Conservation (phyloP, 192 early-diverging fungal species). For the Backusella luteola region DNA sequence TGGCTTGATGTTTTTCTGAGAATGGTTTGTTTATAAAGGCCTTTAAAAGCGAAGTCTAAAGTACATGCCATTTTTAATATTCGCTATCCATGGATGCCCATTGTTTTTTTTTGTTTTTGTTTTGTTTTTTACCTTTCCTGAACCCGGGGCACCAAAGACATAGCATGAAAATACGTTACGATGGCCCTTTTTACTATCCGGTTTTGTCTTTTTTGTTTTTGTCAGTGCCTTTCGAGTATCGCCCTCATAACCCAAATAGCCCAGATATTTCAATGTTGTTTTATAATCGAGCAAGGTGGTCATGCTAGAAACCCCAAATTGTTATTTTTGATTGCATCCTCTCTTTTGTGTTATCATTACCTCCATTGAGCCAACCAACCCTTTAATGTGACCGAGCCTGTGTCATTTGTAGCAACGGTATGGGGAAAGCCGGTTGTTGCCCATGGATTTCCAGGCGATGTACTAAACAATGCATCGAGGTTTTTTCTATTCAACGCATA, state of each 20-base stretch:
- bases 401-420: conserved; percentile 84
- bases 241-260: conserved; percentile 92
- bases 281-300: conserved; percentile 90
- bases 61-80: not conserved
- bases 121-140: conserved; percentile 95
- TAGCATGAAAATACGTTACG: conserved; percentile 92
- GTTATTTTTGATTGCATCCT: not conserved
- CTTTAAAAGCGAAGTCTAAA: conserved; percentile 73
- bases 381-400: conserved; percentile 88
- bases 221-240: conserved; percentile 90
- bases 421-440: conserved; percentile 81
- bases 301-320: conserved; percentile 62
- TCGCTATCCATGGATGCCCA: too few species aligned
- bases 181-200: conserved; percentile 77
- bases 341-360: conserved; percentile 32
- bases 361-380: conserved; percentile 98
- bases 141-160: conserved; percentile 90
- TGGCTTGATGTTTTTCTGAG: conserved; percentile 67
- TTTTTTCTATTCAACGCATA: conserved; percentile 85
- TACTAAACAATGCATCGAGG: conserved; percentile 81
- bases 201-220: conserved; percentile 63
- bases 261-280: conserved; percentile 90
- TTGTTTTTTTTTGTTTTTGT: not conserved
- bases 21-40: conserved; percentile 88
- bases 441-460: conserved; percentile 95